Base-by-base conservation (phyloP, 1,284 basidiomycete genomes). In the Apiotrichum brassicae region DNA sequence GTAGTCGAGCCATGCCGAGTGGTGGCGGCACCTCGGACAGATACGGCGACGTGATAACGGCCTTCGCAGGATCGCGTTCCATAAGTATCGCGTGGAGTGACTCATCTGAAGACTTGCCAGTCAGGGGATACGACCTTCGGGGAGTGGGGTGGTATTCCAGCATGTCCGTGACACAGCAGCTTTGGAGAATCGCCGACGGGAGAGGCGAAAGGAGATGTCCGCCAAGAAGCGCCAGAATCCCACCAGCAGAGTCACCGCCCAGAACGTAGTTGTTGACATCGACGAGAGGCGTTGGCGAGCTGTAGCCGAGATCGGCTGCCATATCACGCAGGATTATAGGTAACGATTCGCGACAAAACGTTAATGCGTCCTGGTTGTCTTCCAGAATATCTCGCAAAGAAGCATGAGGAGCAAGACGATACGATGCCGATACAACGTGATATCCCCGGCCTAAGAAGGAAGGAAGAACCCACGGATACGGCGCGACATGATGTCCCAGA, bases 201-300 rank as follows among this genome's bases (percentile, higher is more conserved):
- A 16, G 11, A 7, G 46, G 46, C 2, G 18, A 11, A 14, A 48
- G 20, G 24, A 36, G 8, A 24, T 41, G 38, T 2, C 38, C 38
- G 23, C 32, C 25, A 3, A 48, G 39, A 3, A 48, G 39, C 6
- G 50, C 33, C 2, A 64, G 43, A 7, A 51, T 50, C 2, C 61
- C 64, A n/a, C 65, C 65, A 1, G 65, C 63, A 1, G 51, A 56
- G 45, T 66, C 65, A 1, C 65, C 65, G 3, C 45, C 63, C 4
- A 60, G 53, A 16, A 58, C 48, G 41, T 57, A 62, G n/a, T 40
- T 18, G 18, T 59, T 46, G 7, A 65, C 24, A 36, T 59, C 56
- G 22, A 63, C 48, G 0, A 20, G 16, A 4, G 36, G 24, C 23
- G 14, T 16, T 4, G 19, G 5, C 19, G 14, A 1, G 13, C 24